A percentile compares a stretch with the other conserved stretches of the same genome.
These are phyloP conservation scores for Brassica hybrid DNA, from an alignment of 441 rosid genomes.

Conservation along the genomic window DNA sequence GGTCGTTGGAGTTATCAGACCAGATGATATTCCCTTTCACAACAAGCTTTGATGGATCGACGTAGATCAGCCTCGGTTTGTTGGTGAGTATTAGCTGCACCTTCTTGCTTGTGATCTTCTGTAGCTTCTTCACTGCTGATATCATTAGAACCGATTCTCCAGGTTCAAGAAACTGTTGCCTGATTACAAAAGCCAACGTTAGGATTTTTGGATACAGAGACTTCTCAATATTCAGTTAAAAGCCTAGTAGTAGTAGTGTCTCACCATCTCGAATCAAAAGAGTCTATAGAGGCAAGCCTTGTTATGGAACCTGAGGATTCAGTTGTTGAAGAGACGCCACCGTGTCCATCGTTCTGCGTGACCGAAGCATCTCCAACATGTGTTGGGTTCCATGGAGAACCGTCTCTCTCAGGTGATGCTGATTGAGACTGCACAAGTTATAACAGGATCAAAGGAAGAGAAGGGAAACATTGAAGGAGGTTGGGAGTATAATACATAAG, in stretches of 20 bases:
- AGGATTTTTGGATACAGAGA: neutral
- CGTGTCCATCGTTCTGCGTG: constrained; percentile 60
- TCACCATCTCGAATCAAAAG: constrained; percentile 91
- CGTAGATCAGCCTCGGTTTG: constrained; percentile 91
- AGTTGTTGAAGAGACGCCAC: constrained; percentile 50
- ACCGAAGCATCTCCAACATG: constrained; percentile 69
- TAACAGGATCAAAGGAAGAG: constrained; percentile 22
- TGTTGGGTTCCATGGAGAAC: constrained; percentile 76
- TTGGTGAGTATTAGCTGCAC: constrained; percentile 98
- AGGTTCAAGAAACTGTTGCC: constrained; percentile 98
- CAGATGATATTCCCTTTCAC: constrained; percentile 91
- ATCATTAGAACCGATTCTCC: constrained; percentile 98
- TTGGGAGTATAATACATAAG: neutral
- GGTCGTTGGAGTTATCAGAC: constrained; percentile 92
- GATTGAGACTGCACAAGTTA: constrained; percentile 59
- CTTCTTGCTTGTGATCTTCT: constrained; percentile 91
- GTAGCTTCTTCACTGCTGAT: constrained; percentile 94
- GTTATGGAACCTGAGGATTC: constrained; percentile 38
- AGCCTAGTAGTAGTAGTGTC: constrained; percentile 62
- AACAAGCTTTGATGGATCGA: constrained; percentile 86
- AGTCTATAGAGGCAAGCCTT: constrained; percentile 3
- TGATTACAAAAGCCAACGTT: constrained; percentile 41
- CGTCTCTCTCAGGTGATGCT: constrained; percentile 59
- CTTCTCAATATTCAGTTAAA: neutral
- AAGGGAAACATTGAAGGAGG: neutral